Evolutionary conservation across 2,329 filamentous ascomycete species (phyloP).

Genomic region (Pseudopyrenochaeta lycopersici): DNA sequence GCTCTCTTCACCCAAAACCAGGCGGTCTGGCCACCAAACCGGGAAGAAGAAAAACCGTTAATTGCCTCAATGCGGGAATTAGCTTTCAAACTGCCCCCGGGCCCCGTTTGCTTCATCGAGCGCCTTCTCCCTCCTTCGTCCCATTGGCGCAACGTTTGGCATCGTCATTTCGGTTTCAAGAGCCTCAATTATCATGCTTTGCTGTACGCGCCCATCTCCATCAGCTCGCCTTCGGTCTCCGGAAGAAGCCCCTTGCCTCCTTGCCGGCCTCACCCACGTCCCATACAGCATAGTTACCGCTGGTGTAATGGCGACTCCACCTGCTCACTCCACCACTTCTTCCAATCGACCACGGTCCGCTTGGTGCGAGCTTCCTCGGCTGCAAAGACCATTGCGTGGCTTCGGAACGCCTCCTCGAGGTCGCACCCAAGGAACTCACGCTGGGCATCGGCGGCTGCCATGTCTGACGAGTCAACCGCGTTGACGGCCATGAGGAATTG

Average conservation of each 20-base stretch:
- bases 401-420: slow-evolving; percentile 85
- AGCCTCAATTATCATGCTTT: slow-evolving; percentile 33
- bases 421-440: slow-evolving; percentile 79
- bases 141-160: slow-evolving; percentile 20
- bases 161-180: slow-evolving; percentile 29
- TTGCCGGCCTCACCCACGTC: slow-evolving; percentile 6
- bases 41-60: slow-evolving; percentile 37
- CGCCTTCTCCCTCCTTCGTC: slow-evolving; percentile 12
- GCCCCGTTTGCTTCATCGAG: slow-evolving; percentile 21
- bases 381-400: slow-evolving; percentile 92
- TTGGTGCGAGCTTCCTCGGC: slow-evolving; percentile 83
- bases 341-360: slow-evolving; percentile 77
- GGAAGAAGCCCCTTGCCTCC: slow-evolving; percentile 4
- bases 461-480: slow-evolving; percentile 75
- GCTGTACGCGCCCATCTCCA: slow-evolving; percentile 39
- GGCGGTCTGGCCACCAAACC: slow-evolving; percentile 20
- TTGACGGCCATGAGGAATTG: slow-evolving; percentile 87
- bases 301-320: slow-evolving; percentile 50
- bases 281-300: slow-evolving; percentile 15
- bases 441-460: slow-evolving; percentile 76
- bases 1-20: not conserved
- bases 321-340: slow-evolving; percentile 74
- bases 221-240: slow-evolving; percentile 11
- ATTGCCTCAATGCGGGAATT: slow-evolving; percentile 32
- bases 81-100: slow-evolving; percentile 29